A percentile compares a stretch with the other conserved stretches of the same genome.
Conservation (phyloP, 2,329 filamentous ascomycete species). For the Passalora sequoiae region DNA sequence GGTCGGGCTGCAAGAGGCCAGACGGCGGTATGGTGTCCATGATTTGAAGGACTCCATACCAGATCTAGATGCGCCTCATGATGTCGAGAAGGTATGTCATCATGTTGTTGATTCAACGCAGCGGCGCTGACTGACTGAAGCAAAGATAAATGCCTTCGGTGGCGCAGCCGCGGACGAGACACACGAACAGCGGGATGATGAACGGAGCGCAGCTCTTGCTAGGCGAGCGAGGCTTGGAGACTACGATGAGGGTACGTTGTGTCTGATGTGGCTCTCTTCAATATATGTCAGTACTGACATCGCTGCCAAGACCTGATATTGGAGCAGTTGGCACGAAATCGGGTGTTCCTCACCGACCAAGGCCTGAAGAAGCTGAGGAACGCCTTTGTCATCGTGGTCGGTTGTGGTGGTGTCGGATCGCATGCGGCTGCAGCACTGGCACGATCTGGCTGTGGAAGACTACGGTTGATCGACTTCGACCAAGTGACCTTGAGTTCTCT, state of each 20-base stretch:
- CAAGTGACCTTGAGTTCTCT: conserved; percentile 92
- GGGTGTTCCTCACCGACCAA: conserved; percentile 79
- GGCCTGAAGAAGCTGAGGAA: conserved; percentile 74
- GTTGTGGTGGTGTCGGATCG: conserved; percentile 89
- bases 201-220: conserved; percentile 54
- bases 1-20: conserved; percentile 53
- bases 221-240: conserved; percentile 57
- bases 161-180: conserved; percentile 44
- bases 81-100: conserved; percentile 45
- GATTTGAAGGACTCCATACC: conserved; percentile 60
- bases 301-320: conserved; percentile 71
- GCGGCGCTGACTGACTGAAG: conserved; percentile 36
- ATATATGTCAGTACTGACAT: conserved; percentile 8
- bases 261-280: conserved; percentile 5
- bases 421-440: conserved; percentile 83
- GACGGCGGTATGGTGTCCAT: conserved; percentile 51
- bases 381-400: conserved; percentile 83
- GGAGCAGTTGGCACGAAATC: conserved; percentile 89
- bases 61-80: conserved; percentile 47
- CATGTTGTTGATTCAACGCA: conserved; percentile 2
- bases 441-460: conserved; percentile 79
- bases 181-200: conserved; percentile 49
- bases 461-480: conserved; percentile 92
- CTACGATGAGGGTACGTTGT: conserved; percentile 54
- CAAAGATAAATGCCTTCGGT: conserved; percentile 58